Base-by-base conservation (phyloP, 805 yeast genomes). In the Ogataea naganishii region DNA sequence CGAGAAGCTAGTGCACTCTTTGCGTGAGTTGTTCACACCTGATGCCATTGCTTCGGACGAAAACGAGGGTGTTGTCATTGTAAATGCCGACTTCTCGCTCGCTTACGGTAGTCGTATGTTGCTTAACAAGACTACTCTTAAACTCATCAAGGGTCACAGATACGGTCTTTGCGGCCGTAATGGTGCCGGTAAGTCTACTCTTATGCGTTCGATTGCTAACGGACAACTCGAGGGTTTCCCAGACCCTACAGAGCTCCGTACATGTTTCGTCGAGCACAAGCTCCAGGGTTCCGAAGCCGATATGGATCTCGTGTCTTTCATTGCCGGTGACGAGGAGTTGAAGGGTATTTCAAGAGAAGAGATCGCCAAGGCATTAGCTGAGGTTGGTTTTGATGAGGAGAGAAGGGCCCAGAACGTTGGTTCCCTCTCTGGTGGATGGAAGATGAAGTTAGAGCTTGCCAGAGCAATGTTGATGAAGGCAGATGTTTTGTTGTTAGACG, bases 171-270 rank as follows among this genome's bases (percentile, higher is more conserved):
- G 96, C 69, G 98, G 98, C 54, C 72, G 96, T 62, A 89, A 89
- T 55, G 98, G 98, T 71, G 96, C 96, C 36, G 98, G 98, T 66
- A 89, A 89, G 60, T 86, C 96, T 10, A 89, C 98, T 11, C 68
- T 89, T 48, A 86, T 89, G 97, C 75, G 97, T 58, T 80, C 97
- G 18, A 92, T 89, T 48, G 85, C 95, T 32, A 84, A 85, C 51
- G 97, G 97, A 35, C 95, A 89, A 62, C 69, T 89, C 40, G 97
- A 89, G 62, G 97, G 97, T 4, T 89, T 92, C 76, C 98, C 98
- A 25, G 80, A 83, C 44, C 78, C 85, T 48, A 73, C 80, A 32
- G 80, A 79, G 50, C 64, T 92, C 40, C 76, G 82, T 56, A 89
- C 97, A 18, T 86, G 97, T 64, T 92, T 89, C 46, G 97, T 89